Conservation (phyloP, 495 filamentous ascomycete genomes). For the Podospora bellae-mahoneyi region DNA sequence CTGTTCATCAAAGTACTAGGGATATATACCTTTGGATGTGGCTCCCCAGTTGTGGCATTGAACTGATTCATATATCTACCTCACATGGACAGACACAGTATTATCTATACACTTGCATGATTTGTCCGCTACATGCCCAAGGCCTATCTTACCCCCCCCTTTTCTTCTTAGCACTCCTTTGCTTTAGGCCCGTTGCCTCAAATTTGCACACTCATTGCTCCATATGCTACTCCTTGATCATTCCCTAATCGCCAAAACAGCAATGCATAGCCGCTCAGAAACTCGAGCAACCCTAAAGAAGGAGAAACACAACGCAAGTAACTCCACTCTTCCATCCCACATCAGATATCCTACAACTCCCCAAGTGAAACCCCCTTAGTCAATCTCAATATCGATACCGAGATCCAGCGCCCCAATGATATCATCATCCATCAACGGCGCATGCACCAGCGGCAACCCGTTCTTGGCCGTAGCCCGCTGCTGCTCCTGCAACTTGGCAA, state of each 20-base stretch:
- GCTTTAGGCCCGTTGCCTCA: neutral
- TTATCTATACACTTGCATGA: neutral
- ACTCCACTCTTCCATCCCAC: neutral
- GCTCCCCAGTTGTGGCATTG: too few relatives aligned
- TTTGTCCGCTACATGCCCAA: neutral
- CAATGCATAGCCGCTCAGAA: neutral
- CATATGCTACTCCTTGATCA: neutral
- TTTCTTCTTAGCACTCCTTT: neutral
- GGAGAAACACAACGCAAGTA: neutral
- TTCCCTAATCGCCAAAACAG: neutral
- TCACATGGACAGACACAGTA: neutral
- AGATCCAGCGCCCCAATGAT: constrained; percentile 78
- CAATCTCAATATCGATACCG: constrained; percentile 75
- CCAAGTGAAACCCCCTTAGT: constrained; percentile 5
- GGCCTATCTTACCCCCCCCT: neutral
- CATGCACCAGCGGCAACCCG: constrained; percentile 62
- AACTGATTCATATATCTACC: neutral
- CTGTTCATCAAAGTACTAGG: too few relatives aligned
- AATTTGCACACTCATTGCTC: neutral
- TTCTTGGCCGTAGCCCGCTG: constrained; percentile 54
- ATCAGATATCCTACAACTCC: neutral
- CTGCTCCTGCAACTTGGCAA: constrained; percentile 53
- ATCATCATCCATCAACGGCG: constrained; percentile 77
- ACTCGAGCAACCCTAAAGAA: neutral
- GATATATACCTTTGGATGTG: too few relatives aligned